Conservation (phyloP, 345 rosid species). For the Fremontodendron californicum region DNA sequence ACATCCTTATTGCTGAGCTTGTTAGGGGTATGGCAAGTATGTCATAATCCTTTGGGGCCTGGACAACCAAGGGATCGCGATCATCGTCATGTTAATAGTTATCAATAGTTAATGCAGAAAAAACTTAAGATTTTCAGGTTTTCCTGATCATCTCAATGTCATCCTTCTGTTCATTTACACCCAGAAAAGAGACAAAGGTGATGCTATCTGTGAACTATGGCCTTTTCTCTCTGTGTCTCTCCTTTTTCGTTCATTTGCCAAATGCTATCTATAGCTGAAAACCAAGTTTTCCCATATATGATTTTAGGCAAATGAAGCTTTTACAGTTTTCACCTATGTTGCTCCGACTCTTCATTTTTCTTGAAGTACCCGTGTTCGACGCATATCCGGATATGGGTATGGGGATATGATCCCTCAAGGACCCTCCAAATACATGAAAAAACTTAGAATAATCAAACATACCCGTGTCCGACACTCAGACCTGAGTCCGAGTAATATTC, state of each 20-base stretch:
- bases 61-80: conserved; percentile 17
- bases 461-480: too few relatives aligned
- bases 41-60: conserved; percentile 89
- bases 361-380: too few relatives aligned
- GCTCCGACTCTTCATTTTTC: too few relatives aligned
- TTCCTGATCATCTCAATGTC: neutral
- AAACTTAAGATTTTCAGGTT: neutral
- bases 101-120: neutral
- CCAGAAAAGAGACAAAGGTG: neutral
- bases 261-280: neutral
- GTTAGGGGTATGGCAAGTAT: conserved; percentile 85
- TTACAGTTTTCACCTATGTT: neutral
- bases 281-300: neutral
- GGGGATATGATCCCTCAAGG: too few relatives aligned
- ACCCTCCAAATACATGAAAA: too few relatives aligned
- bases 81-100: neutral
- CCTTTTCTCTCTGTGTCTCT: neutral
- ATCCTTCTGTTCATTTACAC: neutral
- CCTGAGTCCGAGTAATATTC: too few relatives aligned
- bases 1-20: conserved; percentile 61
- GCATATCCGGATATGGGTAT: too few relatives aligned
- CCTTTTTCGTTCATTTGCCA: too few relatives aligned
- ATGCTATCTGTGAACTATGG: neutral
- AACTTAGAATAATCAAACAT: too few relatives aligned
- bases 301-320: neutral